A percentile compares a stretch with the other conserved stretches of the same genome.
Evolutionary conservation across 208 protist genomes (phyloP).

Genomic region (Trichomonas tenax): DNA sequence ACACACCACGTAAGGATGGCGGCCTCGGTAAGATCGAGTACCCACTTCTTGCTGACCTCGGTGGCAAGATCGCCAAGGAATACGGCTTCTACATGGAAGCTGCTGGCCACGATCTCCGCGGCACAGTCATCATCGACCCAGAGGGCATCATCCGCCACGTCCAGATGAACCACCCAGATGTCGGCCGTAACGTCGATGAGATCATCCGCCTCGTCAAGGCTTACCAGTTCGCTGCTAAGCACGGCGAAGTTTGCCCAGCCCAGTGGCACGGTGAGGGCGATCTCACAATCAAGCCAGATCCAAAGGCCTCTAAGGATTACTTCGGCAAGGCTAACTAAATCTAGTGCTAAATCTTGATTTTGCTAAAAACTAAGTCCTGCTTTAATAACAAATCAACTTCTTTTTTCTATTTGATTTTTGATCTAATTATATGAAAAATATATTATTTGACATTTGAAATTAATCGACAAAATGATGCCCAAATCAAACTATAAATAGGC

Average conservation of each 20-base stretch:
- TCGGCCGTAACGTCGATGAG: conserved; percentile 13
- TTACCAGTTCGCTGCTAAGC: not conserved
- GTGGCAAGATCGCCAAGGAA: conserved; percentile 61
- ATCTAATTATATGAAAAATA: too few species aligned
- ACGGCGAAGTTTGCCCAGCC: conserved; percentile 23
- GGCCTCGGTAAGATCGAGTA: conserved; percentile 57
- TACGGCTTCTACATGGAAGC: conserved; percentile 44
- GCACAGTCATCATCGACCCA: not conserved
- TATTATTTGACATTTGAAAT: too few species aligned
- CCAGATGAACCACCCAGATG: conserved; percentile 8
- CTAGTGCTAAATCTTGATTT: not conserved
- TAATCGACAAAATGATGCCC: too few species aligned
- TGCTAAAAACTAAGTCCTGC: too few species aligned
- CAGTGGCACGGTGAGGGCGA: not conserved
- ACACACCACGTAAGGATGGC: conserved; percentile 74
- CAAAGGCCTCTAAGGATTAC: not conserved
- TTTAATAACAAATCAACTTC: too few species aligned
- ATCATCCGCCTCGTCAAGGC: not conserved
- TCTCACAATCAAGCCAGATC: not conserved
- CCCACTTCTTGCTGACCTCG: conserved; percentile 73
- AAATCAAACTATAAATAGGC: too few species aligned
- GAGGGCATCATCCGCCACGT: conserved; percentile 6
- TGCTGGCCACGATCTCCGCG: not conserved
- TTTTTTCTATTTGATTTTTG: too few species aligned
- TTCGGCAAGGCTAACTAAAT: conserved; percentile 2